These are phyloP conservation scores for Epichloe amarillans DNA, from an alignment of 2,329 filamentous ascomycete species.

Conservation along the genomic window DNA sequence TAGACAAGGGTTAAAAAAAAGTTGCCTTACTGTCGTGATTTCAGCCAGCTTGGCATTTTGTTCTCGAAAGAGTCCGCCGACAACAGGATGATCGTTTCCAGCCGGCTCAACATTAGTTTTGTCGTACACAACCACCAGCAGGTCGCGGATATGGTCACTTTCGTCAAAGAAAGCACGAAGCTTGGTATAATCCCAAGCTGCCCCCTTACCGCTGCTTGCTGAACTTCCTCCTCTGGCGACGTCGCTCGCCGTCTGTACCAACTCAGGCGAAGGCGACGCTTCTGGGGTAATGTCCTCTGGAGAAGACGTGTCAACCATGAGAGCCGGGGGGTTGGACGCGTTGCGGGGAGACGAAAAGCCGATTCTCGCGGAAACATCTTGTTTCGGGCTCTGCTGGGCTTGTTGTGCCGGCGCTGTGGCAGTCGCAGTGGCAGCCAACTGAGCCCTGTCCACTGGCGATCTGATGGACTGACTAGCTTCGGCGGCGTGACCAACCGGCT, in stretches of 20 bases:
- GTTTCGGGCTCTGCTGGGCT: neutral
- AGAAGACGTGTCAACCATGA: conserved; percentile 59
- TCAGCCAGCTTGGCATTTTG: conserved; percentile 77
- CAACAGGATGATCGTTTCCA: conserved; percentile 73
- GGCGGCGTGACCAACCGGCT: neutral
- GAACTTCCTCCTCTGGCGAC: conserved; percentile 22
- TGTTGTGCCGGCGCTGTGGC: conserved; percentile 9
- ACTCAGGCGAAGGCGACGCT: conserved; percentile 52
- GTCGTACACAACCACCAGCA: conserved; percentile 85
- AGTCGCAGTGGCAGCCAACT: conserved; percentile 7
- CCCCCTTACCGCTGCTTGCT: conserved; percentile 22
- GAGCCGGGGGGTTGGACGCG: conserved; percentile 46
- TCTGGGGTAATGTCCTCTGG: conserved; percentile 52
- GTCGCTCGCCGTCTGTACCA: conserved; percentile 33
- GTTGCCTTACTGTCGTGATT: conserved; percentile 59
- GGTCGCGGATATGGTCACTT: conserved; percentile 73
- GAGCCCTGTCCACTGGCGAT: conserved; percentile 1
- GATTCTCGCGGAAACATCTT: conserved; percentile 11
- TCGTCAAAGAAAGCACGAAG: conserved; percentile 86
- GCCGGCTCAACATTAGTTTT: conserved; percentile 72
- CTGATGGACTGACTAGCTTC: neutral
- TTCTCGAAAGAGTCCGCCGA: conserved; percentile 67
- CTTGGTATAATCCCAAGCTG: conserved; percentile 74
- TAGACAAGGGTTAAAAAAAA: neutral
- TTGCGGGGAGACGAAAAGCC: conserved; percentile 14